phyloP scores from a whole-genome alignment of 2,329 filamentous ascomycete species.

The Monilinia fructigena region DNA sequence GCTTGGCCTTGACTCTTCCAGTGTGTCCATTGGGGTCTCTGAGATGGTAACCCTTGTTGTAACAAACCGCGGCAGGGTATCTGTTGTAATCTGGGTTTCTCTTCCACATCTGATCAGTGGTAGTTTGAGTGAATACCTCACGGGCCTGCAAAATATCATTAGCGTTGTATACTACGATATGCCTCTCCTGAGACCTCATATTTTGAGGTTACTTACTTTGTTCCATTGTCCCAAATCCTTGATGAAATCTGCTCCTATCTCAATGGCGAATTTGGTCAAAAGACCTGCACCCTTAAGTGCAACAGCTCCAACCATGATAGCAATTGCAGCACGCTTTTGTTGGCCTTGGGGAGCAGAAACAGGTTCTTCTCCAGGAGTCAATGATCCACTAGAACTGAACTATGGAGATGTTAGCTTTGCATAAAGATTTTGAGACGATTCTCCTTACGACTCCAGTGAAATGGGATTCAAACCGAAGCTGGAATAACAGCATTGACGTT shows the following conservation, averaged over 20 bases:
- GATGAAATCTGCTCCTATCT: not conserved
- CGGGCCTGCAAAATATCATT: not conserved
- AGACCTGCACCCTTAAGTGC: not conserved
- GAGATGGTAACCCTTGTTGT: not conserved
- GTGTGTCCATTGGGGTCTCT: not conserved
- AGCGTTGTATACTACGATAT: not conserved
- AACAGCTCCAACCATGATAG: not conserved
- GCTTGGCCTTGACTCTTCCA: not conserved
- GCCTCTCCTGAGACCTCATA: no score
- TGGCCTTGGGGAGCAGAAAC: not conserved
- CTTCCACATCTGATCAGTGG: not conserved
- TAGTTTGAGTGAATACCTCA: not conserved
- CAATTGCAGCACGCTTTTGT: not conserved
- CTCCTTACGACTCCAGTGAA: not conserved
- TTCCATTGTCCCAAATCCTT: not conserved
- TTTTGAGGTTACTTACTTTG: not conserved
- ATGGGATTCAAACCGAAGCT: not conserved
- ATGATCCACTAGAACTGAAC: not conserved
- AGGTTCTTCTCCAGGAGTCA: not conserved
- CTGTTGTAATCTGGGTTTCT: not conserved
- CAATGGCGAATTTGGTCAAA: not conserved
- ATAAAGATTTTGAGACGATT: not conserved
- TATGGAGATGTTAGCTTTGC: not conserved
- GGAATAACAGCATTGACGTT: not conserved
- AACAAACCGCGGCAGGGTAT: not conserved